phyloP scores from a whole-genome alignment of 805 yeast species.

The Teunomyces atbi region DNA sequence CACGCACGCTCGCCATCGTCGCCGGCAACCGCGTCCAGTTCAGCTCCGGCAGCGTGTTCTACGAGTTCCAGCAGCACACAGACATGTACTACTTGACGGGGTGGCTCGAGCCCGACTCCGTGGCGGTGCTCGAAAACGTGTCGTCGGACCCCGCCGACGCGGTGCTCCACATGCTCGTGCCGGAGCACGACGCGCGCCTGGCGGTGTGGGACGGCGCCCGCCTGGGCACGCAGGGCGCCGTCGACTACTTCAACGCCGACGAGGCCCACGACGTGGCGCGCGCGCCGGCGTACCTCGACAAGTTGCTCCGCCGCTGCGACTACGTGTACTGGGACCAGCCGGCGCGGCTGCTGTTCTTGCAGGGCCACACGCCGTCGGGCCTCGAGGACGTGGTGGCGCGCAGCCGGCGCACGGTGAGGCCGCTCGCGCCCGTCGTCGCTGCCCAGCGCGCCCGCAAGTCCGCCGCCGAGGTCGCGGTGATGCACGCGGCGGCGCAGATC shows the following conservation, averaged over 20 bases:
- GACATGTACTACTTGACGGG: conserved; percentile 87
- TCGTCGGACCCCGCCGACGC: conserved; percentile 46
- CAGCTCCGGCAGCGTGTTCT: conserved; percentile 88
- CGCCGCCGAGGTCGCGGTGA: conserved; percentile 66
- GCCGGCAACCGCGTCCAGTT: conserved; percentile 71
- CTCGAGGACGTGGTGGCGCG: no score
- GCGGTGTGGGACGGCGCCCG: conserved; percentile 97
- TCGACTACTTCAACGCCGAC: conserved; percentile 86
- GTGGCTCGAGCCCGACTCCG: conserved; percentile 86
- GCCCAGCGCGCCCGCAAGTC: conserved; percentile 70
- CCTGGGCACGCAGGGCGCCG: conserved; percentile 81
- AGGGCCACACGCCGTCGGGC: conserved; percentile 3
- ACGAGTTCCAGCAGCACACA: conserved; percentile 89
- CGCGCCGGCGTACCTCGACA: conserved; percentile 43
- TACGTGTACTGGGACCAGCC: conserved; percentile 56
- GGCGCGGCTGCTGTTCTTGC: conserved; percentile 18
- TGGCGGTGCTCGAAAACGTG: conserved; percentile 59
- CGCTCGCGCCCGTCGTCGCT: conserved; percentile 44
- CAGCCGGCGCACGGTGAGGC: conserved; percentile 39
- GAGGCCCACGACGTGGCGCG: conserved; percentile 52
- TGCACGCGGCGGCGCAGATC: conserved; percentile 80
- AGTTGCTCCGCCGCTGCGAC: conserved; percentile 47
- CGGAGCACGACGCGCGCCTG: conserved; percentile 68
- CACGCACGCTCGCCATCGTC: conserved; percentile 66
- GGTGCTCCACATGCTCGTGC: conserved; percentile 77